Evolutionary conservation across 768 basidiomycete species (phyloP), one percentile per base, ranked within the genome.

Genomic region (Gloeostereum incarnatum): DNA sequence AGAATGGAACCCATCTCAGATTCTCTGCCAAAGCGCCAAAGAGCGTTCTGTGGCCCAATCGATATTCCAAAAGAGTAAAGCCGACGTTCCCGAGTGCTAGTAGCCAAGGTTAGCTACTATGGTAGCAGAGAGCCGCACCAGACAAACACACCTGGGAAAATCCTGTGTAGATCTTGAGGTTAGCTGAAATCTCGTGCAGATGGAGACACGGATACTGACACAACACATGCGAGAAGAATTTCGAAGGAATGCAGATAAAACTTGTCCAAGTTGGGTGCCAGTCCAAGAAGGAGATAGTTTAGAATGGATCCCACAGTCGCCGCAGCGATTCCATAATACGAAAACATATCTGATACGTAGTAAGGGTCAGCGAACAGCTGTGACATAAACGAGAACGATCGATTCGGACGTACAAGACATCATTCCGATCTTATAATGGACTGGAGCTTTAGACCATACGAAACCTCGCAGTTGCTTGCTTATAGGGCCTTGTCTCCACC

Each of bases 341-440:
- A 65, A 49, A 69, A 68, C 65, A 69, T 65, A 56, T 73, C 64
- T 66, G 42, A 29, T 33, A 14, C 13, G 6, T 13, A 24, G 19
- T 24, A 25, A 37, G 24, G 30, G 10, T 20, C 25, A 24, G 10
- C 3, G 20, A 17, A 27, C 24, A 16, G 26, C 18, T 41, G 30
- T 41, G 34, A 21, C n/a, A 31, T 17, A 27, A 34, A 33, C 11
- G 18, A 31, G 14, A 20, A 25, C 39, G n/a, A 36, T 41, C 29
- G 41, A 19, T 31, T 34, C 18, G 29, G 22, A 60, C 68, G 48
- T 54, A 75, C 74, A 83, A 18, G 77, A 69, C 73, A 81, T 72
- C 81, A 82, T 82, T 39, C 74, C 77, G 45, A 87, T 69, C 65
- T 88, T 87, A 66, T 88, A 87, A 51, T 88, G 83, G 1, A 85